A percentile compares a stretch with the other conserved stretches of the same genome.
These are phyloP conservation scores for Eimeria sp. DNA, from an alignment of 169 alveolate genomes.

Conservation along the genomic window DNA sequence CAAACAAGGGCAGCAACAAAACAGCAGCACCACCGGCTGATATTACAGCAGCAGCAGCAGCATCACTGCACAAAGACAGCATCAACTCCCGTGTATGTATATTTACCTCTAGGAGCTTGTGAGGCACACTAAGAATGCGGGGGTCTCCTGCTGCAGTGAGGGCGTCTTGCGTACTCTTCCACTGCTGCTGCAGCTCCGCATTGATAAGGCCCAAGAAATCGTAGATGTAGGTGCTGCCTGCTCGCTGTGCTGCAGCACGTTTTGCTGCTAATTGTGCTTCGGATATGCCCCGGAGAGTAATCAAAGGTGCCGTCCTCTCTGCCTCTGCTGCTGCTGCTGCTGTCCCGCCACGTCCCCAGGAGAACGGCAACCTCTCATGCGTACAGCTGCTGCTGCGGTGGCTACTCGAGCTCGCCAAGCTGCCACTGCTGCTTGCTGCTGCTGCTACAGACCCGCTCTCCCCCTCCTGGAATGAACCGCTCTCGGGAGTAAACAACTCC, in stretches of 20 bases:
- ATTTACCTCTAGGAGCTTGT: neutral
- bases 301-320: slow-evolving; percentile 45
- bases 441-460: slow-evolving; percentile 28
- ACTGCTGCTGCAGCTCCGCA: slow-evolving; percentile 84
- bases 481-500: slow-evolving; percentile 32
- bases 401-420: neutral
- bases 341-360: slow-evolving; percentile 7
- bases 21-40: neutral
- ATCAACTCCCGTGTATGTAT: neutral
- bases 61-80: too few species aligned
- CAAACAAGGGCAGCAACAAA: neutral
- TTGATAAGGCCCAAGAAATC: slow-evolving; percentile 87
- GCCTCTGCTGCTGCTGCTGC: slow-evolving; percentile 70
- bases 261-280: slow-evolving; percentile 41
- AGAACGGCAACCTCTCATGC: neutral
- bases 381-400: slow-evolving; percentile 20
- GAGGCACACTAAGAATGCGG: neutral
- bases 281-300: neutral
- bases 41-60: too few species aligned
- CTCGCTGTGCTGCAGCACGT: slow-evolving; percentile 81
- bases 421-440: slow-evolving; percentile 11
- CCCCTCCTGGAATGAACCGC: neutral
- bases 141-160: slow-evolving; percentile 35
- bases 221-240: slow-evolving; percentile 86
- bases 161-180: slow-evolving; percentile 62